A percentile compares a stretch with the other conserved stretches of the same genome.
Evolutionary conservation across 306 rosid genomes (phyloP).

Genomic region (Sicyos baderoa): DNA sequence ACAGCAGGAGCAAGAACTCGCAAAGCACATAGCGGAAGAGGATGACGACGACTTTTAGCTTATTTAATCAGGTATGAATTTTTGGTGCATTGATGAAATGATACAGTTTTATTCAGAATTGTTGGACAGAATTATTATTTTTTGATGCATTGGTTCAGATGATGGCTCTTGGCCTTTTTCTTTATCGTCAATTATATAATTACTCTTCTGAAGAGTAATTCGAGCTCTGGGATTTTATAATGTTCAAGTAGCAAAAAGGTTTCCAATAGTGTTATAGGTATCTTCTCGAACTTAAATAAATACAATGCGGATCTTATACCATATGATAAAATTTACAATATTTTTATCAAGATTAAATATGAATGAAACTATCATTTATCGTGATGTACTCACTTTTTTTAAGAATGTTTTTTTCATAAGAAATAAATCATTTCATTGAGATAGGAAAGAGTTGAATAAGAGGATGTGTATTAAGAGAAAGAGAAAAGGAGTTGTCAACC

Average conservation of each 20-base stretch:
- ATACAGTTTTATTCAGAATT: conserved; percentile 1
- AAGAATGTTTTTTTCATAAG: too few species aligned
- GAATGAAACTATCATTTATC: too few species aligned
- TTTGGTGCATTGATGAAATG: background rate
- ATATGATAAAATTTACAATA: too few species aligned
- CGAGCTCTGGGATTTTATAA: background rate
- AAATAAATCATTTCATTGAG: too few species aligned
- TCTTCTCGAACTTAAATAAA: too few species aligned
- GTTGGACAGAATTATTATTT: background rate
- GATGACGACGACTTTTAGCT: conserved; percentile 43
- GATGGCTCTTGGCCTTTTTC: background rate
- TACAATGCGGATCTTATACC: too few species aligned
- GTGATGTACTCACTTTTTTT: too few species aligned
- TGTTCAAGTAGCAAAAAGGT: background rate
- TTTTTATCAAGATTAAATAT: too few species aligned
- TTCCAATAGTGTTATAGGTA: too few species aligned
- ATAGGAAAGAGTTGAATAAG: too few species aligned
- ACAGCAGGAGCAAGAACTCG: conserved; percentile 54
- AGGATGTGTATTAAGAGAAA: too few species aligned
- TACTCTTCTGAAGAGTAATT: background rate
- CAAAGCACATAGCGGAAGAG: conserved; percentile 49
- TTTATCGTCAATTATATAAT: background rate
- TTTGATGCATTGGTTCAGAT: conserved; percentile 2
- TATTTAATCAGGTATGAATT: background rate
- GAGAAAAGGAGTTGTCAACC: too few species aligned